phyloP scores from a whole-genome alignment of 139 green algal species.

The Zygnema cylindricum region DNA sequence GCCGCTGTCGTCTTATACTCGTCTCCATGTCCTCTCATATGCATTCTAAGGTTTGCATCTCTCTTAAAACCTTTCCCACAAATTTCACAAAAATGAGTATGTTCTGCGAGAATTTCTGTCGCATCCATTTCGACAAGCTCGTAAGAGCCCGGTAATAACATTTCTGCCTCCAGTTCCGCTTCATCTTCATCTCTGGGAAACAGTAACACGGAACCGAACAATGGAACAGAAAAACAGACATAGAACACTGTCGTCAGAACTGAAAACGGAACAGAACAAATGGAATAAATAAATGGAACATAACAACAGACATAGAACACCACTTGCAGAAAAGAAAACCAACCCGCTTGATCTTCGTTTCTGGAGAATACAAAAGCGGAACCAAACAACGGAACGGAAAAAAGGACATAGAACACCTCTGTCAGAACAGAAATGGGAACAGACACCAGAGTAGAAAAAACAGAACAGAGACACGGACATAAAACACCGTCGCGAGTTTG shows the following conservation, averaged over 20 bases:
- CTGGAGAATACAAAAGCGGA: background rate
- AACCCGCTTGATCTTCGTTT: background rate
- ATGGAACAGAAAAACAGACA: too few species aligned
- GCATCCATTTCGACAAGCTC: conserved; percentile 45
- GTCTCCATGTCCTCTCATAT: conserved; percentile 51
- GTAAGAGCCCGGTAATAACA: conserved; percentile 1
- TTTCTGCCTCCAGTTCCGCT: background rate
- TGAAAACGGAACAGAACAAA: too few species aligned
- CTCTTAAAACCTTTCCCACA: conserved; percentile 58
- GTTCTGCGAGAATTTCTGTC: conserved; percentile 34
- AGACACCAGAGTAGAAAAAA: too few species aligned
- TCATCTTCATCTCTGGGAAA: background rate
- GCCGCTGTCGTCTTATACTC: conserved; percentile 51
- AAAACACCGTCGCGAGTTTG: too few species aligned
- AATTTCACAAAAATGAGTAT: conserved; percentile 55
- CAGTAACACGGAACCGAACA: background rate
- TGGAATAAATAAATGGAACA: too few species aligned
- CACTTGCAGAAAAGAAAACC: too few species aligned
- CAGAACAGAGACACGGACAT: too few species aligned
- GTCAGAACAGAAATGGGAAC: too few species aligned
- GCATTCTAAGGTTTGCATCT: conserved; percentile 54
- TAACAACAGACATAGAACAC: too few species aligned
- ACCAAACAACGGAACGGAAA: too few species aligned
- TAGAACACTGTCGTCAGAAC: too few species aligned
- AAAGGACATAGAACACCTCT: too few species aligned